Conservation (phyloP, 169 alveolate species). For the Perkinsus marinus region DNA sequence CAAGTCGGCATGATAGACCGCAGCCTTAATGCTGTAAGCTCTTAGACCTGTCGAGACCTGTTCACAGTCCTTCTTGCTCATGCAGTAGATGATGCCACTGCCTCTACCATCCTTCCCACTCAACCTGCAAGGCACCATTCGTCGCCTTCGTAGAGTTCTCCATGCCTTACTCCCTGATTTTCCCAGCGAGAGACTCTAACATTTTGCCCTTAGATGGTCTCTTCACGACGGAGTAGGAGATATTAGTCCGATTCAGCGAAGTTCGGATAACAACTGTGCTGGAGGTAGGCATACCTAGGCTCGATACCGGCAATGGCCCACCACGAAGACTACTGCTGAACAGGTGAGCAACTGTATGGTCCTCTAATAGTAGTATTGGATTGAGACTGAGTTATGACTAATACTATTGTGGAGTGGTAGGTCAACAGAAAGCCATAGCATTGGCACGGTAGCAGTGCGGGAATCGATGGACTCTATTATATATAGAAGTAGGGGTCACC, state of each 20-base stretch:
- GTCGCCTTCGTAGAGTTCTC: not conserved
- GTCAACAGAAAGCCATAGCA: no score
- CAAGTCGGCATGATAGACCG: slow-evolving; percentile 57
- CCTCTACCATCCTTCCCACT: not conserved
- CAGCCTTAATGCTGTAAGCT: slow-evolving; percentile 36
- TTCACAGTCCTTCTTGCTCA: slow-evolving; percentile 80
- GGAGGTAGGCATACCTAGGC: not conserved
- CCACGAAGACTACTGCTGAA: no score
- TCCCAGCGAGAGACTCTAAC: not conserved
- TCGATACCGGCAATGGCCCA: no score
- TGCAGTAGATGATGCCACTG: slow-evolving; percentile 81
- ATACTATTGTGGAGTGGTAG: no score
- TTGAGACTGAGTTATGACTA: no score
- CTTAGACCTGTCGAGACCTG: slow-evolving; percentile 53
- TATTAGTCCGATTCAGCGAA: not conserved
- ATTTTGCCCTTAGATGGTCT: not conserved
- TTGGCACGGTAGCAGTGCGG: no score
- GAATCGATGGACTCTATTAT: no score
- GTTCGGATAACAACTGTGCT: not conserved
- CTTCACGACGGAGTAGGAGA: not conserved
- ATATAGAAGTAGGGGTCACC: no score
- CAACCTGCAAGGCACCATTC: not conserved
- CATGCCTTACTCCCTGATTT: not conserved
- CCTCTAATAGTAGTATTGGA: no score
- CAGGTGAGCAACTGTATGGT: no score